Evolutionary conservation across 2,329 filamentous ascomycete species (phyloP), one percentile per base, ranked within the genome.

Genomic region (Amylocarpus encephaloides): DNA sequence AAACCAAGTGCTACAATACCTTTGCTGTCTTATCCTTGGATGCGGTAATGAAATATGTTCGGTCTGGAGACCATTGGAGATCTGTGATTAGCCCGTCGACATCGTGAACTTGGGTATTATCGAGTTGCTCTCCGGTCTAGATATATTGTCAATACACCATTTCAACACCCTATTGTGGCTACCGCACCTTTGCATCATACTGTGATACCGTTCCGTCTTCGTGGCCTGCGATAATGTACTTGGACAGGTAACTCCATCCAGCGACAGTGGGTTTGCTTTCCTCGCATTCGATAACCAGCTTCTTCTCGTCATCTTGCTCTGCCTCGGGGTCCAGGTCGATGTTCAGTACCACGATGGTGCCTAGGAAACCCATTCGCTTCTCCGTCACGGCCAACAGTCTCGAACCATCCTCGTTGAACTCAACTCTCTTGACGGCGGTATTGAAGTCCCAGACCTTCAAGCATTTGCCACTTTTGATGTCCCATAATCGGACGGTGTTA

Each of bases 391-490:
- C 92, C 59, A 98, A 77, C 64, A 98, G 78, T 73, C 88, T 82
- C 66, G 81, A 86, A 65, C 92, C 93, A 71, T 98, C 93, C 66
- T 95, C 86, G 68, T 84, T 91, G 77, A 98, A 98, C 74, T 96
- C 92, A 70, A 95, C 91, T 64, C 93, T 83, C 83, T 98, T 97
- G 71, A 98, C 89, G 59, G 91, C 90, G 40, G 93, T 97, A 53
- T 87, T 84, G 74, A 96, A 96, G 62, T 98, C 91, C 93, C 93
- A 98, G 50, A 86, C 88, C 83, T 97, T 96, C 66, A 98, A 80
- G 68, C 88, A 85, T 69, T 88, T 88, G 68, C 93, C 93, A 13
- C 86, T 87, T 79, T 90, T 87, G 69, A 96, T 80, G 68, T 98
- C 90, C 93, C 93, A 98, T 65, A 98, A 79, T 66, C 91, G 84